These are phyloP conservation scores for Schoenoplectus triqueter DNA, from an alignment of 202 grass and related monocot genomes.

Conservation along the genomic window DNA sequence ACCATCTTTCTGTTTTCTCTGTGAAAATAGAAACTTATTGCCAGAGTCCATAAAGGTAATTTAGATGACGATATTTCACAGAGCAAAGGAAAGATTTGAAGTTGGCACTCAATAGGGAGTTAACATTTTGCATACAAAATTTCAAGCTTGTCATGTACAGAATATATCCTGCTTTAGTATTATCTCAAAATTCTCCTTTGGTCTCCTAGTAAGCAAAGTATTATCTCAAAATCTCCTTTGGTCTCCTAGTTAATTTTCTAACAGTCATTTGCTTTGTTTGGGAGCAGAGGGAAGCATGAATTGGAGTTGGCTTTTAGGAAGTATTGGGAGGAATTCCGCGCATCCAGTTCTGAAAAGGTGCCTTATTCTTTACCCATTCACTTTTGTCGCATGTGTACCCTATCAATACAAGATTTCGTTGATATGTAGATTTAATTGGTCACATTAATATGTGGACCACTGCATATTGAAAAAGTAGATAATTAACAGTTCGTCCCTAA, in stretches of 20 bases:
- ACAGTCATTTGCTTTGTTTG: conserved; percentile 43
- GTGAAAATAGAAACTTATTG: neutral
- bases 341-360: conserved; percentile 98
- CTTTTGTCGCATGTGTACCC: neutral
- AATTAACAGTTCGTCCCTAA: neutral
- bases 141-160: neutral
- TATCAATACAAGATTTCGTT: conserved; percentile 19
- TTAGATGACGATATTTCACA: neutral
- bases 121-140: neutral
- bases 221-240: conserved; percentile 12
- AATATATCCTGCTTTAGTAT: conserved; percentile 14
- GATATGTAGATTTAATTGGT: neutral
- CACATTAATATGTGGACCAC: neutral
- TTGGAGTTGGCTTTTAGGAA: conserved; percentile 87
- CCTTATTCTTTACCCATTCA: conserved; percentile 5
- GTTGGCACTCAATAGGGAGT: neutral
- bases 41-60: neutral
- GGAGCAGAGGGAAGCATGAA: conserved; percentile 84
- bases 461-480: neutral
- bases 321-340: conserved; percentile 98
- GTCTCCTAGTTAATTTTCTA: conserved; percentile 33
- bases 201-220: conserved; percentile 6
- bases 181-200: conserved; percentile 4
- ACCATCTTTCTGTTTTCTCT: neutral
- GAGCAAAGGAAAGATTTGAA: neutral